These are phyloP conservation scores for Aureobasidium zeae DNA, from an alignment of 2,329 filamentous ascomycete genomes.

Conservation along the genomic window DNA sequence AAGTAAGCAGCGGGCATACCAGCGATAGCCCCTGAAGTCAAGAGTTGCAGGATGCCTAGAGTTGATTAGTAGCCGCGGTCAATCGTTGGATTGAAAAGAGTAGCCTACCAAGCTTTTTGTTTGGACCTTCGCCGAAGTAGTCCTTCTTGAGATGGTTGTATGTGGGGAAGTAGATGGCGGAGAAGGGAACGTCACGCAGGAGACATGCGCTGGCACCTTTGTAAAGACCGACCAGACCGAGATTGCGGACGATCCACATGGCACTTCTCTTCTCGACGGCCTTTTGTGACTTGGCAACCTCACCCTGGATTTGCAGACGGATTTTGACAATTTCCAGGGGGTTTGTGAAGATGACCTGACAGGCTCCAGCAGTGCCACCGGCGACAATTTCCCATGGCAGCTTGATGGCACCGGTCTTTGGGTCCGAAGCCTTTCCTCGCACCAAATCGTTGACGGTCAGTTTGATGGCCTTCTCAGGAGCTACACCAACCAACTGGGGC, in stretches of 20 bases:
- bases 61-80: not conserved
- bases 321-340: conserved; percentile 99
- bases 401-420: conserved; percentile 63
- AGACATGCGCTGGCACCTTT: conserved; percentile 93
- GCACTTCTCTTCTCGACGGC: conserved; percentile 79
- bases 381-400: conserved; percentile 67
- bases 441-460: conserved; percentile 95
- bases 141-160: conserved; percentile 93
- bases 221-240: conserved; percentile 90
- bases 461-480: conserved; percentile 99
- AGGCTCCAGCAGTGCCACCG: conserved; percentile 81
- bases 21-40: conserved; percentile 83
- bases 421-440: conserved; percentile 63
- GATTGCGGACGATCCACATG: conserved; percentile 94
- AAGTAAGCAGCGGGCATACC: conserved; percentile 60
- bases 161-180: conserved; percentile 95
- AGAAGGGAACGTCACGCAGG: conserved; percentile 93
- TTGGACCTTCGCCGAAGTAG: conserved; percentile 79
- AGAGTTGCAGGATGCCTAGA: conserved; percentile 65
- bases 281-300: conserved; percentile 69
- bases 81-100: not conserved
- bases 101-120: conserved; percentile 63
- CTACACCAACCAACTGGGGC: conserved; percentile 91
- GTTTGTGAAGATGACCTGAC: conserved; percentile 97
- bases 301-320: conserved; percentile 91